Evolutionary conservation across 2,329 filamentous ascomycete genomes (phyloP).

Genomic region (Fusarium solani-melongenae): DNA sequence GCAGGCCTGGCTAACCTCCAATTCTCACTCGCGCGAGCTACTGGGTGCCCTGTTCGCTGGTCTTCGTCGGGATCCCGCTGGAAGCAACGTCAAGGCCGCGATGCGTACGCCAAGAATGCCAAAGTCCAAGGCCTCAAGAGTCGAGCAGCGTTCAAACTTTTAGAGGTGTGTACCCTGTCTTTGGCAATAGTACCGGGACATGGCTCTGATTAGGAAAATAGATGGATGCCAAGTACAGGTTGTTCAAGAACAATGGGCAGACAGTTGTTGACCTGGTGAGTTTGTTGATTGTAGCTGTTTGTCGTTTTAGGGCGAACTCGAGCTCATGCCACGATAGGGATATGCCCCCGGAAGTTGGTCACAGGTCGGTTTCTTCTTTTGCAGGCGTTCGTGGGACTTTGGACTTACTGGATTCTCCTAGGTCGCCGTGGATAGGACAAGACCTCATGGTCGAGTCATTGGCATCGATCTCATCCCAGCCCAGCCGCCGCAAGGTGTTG

Average conservation of each 20-base stretch:
- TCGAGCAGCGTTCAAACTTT: constrained; percentile 90
- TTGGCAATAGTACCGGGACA: too few relatives aligned
- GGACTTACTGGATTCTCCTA: constrained; percentile 49
- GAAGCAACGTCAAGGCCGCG: constrained; percentile 81
- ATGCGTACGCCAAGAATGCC: constrained; percentile 79
- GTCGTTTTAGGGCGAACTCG: neutral
- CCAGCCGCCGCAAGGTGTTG: constrained; percentile 90
- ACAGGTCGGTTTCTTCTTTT: constrained; percentile 59
- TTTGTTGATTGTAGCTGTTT: constrained; percentile 3
- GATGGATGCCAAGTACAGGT: constrained; percentile 83
- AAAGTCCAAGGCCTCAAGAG: constrained; percentile 86
- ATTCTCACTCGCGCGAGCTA: neutral
- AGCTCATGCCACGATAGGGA: constrained; percentile 60
- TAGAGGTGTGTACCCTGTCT: constrained; percentile 69
- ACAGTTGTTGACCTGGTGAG: constrained; percentile 89
- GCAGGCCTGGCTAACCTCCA: neutral
- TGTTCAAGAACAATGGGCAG: constrained; percentile 80
- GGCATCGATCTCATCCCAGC: constrained; percentile 96
- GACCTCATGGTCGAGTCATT: constrained; percentile 81
- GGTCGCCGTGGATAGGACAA: constrained; percentile 84
- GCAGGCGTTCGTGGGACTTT: neutral
- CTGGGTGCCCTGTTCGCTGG: constrained; percentile 17
- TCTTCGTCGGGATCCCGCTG: constrained; percentile 77
- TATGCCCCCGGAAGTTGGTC: constrained; percentile 83
- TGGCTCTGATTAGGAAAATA: constrained; percentile 47